Percentiles rank a stretch among this genome's conserved stretches.
phyloP scores from a whole-genome alignment of 2,329 filamentous ascomycete genomes.

The Epichloe aotearoae region DNA sequence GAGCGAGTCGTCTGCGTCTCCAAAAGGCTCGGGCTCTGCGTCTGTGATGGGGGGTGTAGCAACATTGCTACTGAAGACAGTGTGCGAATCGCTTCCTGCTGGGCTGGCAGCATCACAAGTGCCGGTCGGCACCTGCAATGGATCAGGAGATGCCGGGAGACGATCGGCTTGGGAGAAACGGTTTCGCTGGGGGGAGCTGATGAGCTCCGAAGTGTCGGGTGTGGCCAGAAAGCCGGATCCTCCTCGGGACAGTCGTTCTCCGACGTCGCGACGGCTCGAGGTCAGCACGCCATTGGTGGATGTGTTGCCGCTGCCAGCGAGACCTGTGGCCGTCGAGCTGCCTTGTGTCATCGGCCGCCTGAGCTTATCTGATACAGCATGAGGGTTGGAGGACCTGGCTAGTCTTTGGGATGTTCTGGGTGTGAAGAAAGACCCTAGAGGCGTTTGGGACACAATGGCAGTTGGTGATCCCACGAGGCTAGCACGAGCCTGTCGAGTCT shows the following conservation, averaged over 20 bases:
- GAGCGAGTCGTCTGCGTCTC: conserved; percentile 36
- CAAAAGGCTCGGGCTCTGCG: conserved; percentile 50
- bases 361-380: conserved; percentile 21
- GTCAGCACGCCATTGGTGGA: neutral
- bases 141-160: conserved; percentile 31
- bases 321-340: conserved; percentile 3
- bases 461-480: conserved; percentile 18
- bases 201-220: conserved; percentile 42
- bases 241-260: conserved; percentile 13
- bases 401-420: conserved; percentile 13
- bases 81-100: conserved; percentile 40
- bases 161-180: conserved; percentile 29
- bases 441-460: neutral
- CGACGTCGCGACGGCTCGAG: conserved; percentile 11
- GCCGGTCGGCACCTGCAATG: conserved; percentile 21
- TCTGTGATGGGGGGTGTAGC: conserved; percentile 72
- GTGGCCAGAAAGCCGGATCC: conserved; percentile 34
- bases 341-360: conserved; percentile 20
- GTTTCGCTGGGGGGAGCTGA: conserved; percentile 18
- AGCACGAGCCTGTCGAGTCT: conserved; percentile 16
- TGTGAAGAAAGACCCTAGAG: conserved; percentile 7
- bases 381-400: conserved; percentile 16
- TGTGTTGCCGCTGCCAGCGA: neutral
- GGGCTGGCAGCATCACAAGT: conserved; percentile 38
- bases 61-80: conserved; percentile 48